Conservation (phyloP, 2,329 filamentous ascomycete genomes). For the Nannizziopsis barbatae region DNA sequence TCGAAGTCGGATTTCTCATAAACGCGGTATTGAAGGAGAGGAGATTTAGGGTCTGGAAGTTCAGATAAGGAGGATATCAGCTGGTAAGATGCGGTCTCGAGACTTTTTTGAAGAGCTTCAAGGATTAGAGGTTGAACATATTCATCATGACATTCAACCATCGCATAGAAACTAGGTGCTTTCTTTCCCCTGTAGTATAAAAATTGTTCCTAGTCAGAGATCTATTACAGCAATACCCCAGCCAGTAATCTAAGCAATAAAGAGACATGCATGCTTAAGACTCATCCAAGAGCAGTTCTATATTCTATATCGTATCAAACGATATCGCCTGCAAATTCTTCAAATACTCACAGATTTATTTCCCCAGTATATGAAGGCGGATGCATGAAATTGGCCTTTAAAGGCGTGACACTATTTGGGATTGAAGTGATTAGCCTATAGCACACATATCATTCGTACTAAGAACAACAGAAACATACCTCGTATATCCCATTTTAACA, state of each 20-base stretch:
- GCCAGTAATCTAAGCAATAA: background rate
- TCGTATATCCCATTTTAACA: constrained; percentile 76
- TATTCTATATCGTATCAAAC: constrained; percentile 19
- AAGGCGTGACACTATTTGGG: constrained; percentile 61
- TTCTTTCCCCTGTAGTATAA: constrained; percentile 11
- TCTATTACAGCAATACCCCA: background rate
- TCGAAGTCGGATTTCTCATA: constrained; percentile 87
- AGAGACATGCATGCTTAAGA: constrained; percentile 8
- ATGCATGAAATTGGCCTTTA: constrained; percentile 90
- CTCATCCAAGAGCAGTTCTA: constrained; percentile 20
- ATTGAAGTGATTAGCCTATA: constrained; percentile 15
- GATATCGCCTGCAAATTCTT: constrained; percentile 16
- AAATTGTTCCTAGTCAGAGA: constrained; percentile 2
- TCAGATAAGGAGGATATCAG: constrained; percentile 44
- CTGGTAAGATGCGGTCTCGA: constrained; percentile 47
- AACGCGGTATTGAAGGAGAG: constrained; percentile 64
- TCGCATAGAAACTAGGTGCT: constrained; percentile 47
- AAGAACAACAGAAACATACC: constrained; percentile 39
- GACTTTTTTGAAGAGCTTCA: constrained; percentile 52
- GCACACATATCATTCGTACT: background rate
- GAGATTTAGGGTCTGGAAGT: constrained; percentile 36
- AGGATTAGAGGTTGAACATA: constrained; percentile 85
- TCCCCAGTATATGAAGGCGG: constrained; percentile 55
- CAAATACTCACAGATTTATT: constrained; percentile 66
- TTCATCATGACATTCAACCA: constrained; percentile 72